phyloP scores from a whole-genome alignment of 345 rosid genomes.

The Moricandia moricandioides region DNA sequence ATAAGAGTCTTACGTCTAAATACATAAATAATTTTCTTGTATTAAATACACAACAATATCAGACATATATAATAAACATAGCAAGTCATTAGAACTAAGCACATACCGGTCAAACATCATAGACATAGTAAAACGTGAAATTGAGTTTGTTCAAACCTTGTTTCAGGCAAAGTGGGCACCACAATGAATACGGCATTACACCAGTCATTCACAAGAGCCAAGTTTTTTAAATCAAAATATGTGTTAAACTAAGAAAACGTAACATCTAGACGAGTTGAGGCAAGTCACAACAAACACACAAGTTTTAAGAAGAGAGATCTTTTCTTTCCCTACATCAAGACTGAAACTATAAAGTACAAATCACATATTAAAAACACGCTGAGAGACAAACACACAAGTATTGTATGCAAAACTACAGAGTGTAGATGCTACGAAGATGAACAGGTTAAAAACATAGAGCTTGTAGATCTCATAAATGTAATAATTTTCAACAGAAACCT shows the following conservation, averaged over 20 bases:
- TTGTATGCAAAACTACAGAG: neutral
- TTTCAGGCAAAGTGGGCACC: constrained; percentile 82
- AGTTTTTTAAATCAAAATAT: neutral
- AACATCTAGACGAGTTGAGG: constrained; percentile 4
- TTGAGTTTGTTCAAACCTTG: constrained; percentile 49
- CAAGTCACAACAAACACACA: neutral
- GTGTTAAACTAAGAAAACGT: neutral
- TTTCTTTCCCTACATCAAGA: neutral
- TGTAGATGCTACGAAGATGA: constrained; percentile 2
- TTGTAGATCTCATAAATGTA: neutral
- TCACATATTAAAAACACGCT: neutral
- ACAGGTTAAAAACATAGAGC: neutral
- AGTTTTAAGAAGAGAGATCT: neutral
- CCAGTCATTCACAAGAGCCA: constrained; percentile 18
- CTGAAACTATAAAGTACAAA: constrained; percentile 13
- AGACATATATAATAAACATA: no score
- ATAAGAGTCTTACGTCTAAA: no score
- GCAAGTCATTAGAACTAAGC: constrained; percentile 1
- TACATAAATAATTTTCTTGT: no score
- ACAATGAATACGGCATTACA: constrained; percentile 71
- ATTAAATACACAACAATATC: no score
- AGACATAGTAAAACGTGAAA: neutral
- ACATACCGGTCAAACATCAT: neutral
- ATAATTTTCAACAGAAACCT: neutral
- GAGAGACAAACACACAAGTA: neutral